Percentiles rank a stretch among this genome's conserved stretches.
Conservation (phyloP, 352 stramenopile genomes). For the Globisporangium camurandrum region DNA sequence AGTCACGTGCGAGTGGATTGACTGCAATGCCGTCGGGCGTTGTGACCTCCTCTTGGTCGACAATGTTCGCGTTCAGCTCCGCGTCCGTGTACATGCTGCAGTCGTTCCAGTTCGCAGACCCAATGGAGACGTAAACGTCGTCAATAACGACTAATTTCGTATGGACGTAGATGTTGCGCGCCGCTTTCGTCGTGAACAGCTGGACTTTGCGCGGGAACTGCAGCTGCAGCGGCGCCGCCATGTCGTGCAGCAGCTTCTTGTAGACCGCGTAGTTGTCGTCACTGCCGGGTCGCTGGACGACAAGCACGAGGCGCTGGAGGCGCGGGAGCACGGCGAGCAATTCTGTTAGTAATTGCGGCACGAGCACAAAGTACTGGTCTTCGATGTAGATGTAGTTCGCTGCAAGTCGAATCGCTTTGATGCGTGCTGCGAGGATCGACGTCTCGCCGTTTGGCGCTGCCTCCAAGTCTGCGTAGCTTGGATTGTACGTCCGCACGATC, state of each 20-base stretch:
- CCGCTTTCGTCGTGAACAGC: conserved; percentile 44
- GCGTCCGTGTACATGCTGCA: conserved; percentile 69
- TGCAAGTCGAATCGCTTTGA: conserved; percentile 50
- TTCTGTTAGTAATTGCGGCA: conserved; percentile 42
- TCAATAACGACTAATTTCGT: conserved; percentile 76
- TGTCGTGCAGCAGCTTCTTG: conserved; percentile 41
- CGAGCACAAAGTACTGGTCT: conserved; percentile 65
- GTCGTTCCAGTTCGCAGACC: conserved; percentile 90
- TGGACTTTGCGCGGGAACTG: conserved; percentile 46
- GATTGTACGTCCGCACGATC: conserved; percentile 51
- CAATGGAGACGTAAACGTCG: conserved; percentile 79
- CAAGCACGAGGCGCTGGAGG: conserved; percentile 43
- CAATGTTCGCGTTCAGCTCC: conserved; percentile 47
- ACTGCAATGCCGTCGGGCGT: conserved; percentile 22
- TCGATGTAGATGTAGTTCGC: conserved; percentile 64
- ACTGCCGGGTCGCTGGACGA: conserved; percentile 30
- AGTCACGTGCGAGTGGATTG: conserved; percentile 28
- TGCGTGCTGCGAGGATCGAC: conserved; percentile 33
- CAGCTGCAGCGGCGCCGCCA: conserved; percentile 55
- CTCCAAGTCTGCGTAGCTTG: conserved; percentile 6
- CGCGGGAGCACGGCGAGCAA: conserved; percentile 32
- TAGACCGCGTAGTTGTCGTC: conserved; percentile 21
- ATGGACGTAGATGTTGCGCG: conserved; percentile 65
- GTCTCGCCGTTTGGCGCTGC: conserved; percentile 30
- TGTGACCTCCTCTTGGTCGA: conserved; percentile 27